Base-by-base conservation (phyloP, 371 early-diverging fungal genomes). In the Blakeslea trispora region DNA sequence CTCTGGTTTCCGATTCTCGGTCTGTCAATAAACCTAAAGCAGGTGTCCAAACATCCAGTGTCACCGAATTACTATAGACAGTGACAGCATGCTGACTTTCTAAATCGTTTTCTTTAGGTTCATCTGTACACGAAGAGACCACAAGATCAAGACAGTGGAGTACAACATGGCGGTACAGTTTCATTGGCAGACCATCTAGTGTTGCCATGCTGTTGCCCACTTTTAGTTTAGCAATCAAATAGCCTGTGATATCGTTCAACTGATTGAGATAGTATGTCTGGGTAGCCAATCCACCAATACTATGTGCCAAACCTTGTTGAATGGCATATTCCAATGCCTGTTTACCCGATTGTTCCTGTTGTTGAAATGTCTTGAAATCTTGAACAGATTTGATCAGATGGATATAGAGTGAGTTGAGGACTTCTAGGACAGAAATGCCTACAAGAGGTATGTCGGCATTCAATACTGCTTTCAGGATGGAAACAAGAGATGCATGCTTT, bases 191-290 rank as follows among this genome's bases (percentile, higher is more conserved):
- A 10, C 72, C 74, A 5, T 84, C 84, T 0, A 81, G 54, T 7
- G 61, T 60, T 15, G 69, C 65, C 1, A 74, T 55, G 3, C 64
- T 54, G 5, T 69, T 61, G 15, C 66, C 69, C 6, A 83, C 55
- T 28, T 79, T 66, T 6, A 91, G 61, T 48, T 87, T 83, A 60
- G 86, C 80, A 35, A 90, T 79, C 3, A 96, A 63, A 56, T 85
- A 90, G 1, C 83, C 75, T 14, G 89, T 69, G 57, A 96, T 88
- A 64, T 96, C 93, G 43, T 85, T 84, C 19, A 90, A 68, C 67
- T 94, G 96, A 60, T 88, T 89, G 13, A 86, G 77, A 66, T 96
- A 96, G 50, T 91, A 91, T 15, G 90, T 82, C 46, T 91, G 87
- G 8, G 82, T 84, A 5, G 88, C 91, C 39, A 96, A 77, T 0